A percentile compares a stretch with the other conserved stretches of the same genome.
Conservation (phyloP, 148 eudicot species). For the Dianthus caryophyllus region DNA sequence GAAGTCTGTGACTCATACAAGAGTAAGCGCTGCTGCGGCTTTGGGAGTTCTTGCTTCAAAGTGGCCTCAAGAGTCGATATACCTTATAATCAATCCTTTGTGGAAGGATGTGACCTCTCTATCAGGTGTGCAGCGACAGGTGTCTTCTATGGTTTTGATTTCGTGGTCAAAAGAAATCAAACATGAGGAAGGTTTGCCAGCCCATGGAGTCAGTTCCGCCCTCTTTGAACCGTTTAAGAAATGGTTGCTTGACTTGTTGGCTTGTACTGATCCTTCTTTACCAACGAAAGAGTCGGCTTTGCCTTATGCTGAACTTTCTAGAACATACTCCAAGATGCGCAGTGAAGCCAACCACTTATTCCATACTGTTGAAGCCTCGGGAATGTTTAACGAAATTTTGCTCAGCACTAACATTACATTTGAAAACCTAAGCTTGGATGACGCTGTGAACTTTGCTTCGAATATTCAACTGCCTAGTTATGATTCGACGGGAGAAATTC, state of each 20-base stretch:
- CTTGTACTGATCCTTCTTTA: constrained; percentile 80
- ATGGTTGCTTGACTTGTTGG: constrained; percentile 71
- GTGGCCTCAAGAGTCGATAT: constrained; percentile 51
- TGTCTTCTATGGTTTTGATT: constrained; percentile 83
- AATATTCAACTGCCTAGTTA: constrained; percentile 37
- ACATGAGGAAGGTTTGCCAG: constrained; percentile 24
- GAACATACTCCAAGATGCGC: constrained; percentile 93
- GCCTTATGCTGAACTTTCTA: constrained; percentile 88
- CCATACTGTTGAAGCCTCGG: constrained; percentile 54
- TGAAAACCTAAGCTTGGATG: constrained; percentile 68
- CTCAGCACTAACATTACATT: constrained; percentile 36
- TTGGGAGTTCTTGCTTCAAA: constrained; percentile 84
- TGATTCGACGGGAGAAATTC: constrained; percentile 42
- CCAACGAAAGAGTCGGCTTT: constrained; percentile 80
- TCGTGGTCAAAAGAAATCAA: constrained; percentile 91
- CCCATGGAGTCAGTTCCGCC: constrained; percentile 32
- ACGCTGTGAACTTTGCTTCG: constrained; percentile 77
- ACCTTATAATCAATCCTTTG: constrained; percentile 59
- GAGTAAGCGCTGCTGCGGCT: constrained; percentile 82
- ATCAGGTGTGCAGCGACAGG: constrained; percentile 98
- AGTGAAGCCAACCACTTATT: constrained; percentile 74
- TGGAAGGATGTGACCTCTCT: constrained; percentile 73
- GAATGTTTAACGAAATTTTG: constrained; percentile 40
- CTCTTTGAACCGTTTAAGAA: constrained; percentile 56
- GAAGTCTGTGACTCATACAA: constrained; percentile 79